phyloP scores from a whole-genome alignment of 176 grass and related monocot genomes.

The Rhynchospora pubera region DNA sequence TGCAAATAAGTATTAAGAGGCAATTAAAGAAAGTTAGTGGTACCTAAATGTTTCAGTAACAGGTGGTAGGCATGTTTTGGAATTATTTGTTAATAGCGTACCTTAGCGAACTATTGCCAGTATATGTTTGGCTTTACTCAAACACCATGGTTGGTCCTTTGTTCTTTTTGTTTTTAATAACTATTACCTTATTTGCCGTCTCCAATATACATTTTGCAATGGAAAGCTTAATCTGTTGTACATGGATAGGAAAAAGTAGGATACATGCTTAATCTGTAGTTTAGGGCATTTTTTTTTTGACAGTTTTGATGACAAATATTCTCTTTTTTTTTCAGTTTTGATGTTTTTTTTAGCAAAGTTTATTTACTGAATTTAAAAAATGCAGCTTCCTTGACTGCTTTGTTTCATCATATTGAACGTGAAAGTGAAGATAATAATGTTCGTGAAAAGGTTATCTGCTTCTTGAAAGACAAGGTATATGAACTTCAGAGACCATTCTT shows the following conservation, averaged over 20 bases:
- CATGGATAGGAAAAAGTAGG: background rate
- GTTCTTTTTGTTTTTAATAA: background rate
- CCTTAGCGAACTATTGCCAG: background rate
- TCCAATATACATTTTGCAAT: background rate
- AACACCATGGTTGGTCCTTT: background rate
- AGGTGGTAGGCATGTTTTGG: background rate
- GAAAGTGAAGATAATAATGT: conserved; percentile 56
- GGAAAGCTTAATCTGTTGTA: background rate
- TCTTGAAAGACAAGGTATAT: conserved; percentile 96
- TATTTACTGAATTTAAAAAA: conserved; percentile 1
- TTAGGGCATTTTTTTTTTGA: background rate
- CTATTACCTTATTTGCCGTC: background rate
- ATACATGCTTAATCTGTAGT: conserved; percentile 3
- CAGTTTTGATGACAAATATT: background rate
- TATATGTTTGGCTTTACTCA: background rate
- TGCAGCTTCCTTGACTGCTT: conserved; percentile 84
- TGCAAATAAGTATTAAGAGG: background rate
- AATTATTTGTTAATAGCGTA: background rate
- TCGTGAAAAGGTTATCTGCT: conserved; percentile 93
- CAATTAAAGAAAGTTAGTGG: background rate
- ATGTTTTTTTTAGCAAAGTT: background rate
- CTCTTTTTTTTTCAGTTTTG: background rate
- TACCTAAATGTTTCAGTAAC: background rate
- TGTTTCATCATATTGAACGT: conserved; percentile 94
- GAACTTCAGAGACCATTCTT: background rate